Conservation (phyloP, 495 filamentous ascomycete genomes). For the Neurospora discreta region DNA sequence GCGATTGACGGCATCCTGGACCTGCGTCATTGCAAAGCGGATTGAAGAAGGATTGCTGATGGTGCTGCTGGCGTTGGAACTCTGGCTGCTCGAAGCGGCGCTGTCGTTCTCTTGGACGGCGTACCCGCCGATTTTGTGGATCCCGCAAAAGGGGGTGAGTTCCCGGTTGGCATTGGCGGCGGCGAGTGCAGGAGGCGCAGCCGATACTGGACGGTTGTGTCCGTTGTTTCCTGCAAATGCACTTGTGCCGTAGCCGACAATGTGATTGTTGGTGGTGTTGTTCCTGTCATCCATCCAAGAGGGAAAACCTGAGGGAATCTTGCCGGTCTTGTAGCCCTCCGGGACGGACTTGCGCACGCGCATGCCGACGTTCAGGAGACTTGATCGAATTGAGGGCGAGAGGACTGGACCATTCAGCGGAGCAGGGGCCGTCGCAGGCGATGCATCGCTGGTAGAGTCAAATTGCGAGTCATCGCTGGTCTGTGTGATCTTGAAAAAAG, state of each 20-base stretch:
- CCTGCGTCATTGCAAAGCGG: not conserved
- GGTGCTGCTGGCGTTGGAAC: slow-evolving; percentile 18
- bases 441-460: not conserved
- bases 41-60: slow-evolving; percentile 4
- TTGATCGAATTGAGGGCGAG: slow-evolving; percentile 56
- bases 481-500: slow-evolving; percentile 25
- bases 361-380: slow-evolving; percentile 82
- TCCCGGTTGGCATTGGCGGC: slow-evolving; percentile 28
- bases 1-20: slow-evolving; percentile 13
- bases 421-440: not conserved
- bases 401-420: slow-evolving; percentile 40
- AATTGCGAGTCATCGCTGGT: slow-evolving; percentile 3
- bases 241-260: not conserved
- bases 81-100: slow-evolving; percentile 29
- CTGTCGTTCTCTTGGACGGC: slow-evolving; percentile 27
- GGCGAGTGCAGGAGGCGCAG: not conserved
- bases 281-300: slow-evolving; percentile 29
- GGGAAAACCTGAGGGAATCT: slow-evolving; percentile 31
- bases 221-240: not conserved
- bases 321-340: slow-evolving; percentile 79
- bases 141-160: slow-evolving; percentile 66
- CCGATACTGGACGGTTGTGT: not conserved
- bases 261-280: not conserved
- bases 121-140: slow-evolving; percentile 51
- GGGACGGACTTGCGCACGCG: slow-evolving; percentile 82